These are phyloP conservation scores for Kazachstania sp. DNA, from an alignment of 1,139 yeast genomes.

Conservation along the genomic window DNA sequence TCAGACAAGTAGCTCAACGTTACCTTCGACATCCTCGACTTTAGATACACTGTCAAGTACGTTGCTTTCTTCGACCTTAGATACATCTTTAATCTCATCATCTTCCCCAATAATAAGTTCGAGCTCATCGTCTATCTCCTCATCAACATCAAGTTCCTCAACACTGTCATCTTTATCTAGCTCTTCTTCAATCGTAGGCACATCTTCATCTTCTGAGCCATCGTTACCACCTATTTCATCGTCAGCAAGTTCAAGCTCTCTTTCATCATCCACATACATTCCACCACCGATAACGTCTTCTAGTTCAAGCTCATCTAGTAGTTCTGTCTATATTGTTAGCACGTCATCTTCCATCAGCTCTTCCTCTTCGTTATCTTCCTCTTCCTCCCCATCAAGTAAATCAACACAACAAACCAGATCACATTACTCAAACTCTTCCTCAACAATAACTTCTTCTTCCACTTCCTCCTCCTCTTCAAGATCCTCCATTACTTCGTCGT, in stretches of 20 bases:
- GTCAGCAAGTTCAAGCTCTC: not conserved
- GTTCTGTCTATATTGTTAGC: too few species aligned
- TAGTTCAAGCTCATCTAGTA: too few species aligned
- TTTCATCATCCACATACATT: not conserved
- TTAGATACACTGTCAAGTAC: too few species aligned
- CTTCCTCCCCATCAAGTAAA: constrained; percentile 15
- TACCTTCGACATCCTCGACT: not conserved
- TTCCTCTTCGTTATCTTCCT: not conserved
- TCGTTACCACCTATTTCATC: not conserved
- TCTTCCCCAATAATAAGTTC: not conserved
- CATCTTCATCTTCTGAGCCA: not conserved
- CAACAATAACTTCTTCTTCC: constrained; percentile 13
- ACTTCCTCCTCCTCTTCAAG: constrained; percentile 30
- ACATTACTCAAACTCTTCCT: too few species aligned
- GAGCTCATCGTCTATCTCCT: not conserved
- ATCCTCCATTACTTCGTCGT: constrained; percentile 19
- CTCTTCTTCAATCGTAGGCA: not conserved
- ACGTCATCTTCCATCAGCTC: not conserved
- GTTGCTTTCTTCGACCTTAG: too few species aligned
- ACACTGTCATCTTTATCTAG: not conserved
- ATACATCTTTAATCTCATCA: not conserved
- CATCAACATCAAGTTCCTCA: not conserved
- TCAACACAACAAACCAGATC: too few species aligned
- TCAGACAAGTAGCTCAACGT: too few species aligned
- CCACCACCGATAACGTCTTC: too few species aligned